phyloP scores from a whole-genome alignment of 306 rosid species.

The Datisca glomerata region DNA sequence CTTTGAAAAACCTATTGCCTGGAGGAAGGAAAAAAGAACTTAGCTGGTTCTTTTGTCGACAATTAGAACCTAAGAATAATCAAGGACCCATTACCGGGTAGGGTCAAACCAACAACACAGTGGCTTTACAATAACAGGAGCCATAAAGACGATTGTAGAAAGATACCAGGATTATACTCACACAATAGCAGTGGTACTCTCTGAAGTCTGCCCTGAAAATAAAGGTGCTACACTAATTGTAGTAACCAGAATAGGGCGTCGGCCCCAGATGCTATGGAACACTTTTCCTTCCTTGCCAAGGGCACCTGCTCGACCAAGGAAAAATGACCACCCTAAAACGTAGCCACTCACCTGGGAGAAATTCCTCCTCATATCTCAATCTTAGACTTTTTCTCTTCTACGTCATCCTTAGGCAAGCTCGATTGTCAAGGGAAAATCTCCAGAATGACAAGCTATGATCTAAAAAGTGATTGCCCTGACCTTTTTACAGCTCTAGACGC shows the following conservation, averaged over 20 bases:
- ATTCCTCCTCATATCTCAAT: background rate
- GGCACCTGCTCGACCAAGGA: background rate
- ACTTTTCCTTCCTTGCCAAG: background rate
- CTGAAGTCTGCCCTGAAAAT: no score
- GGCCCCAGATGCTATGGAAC: no score
- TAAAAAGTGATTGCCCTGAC: no score
- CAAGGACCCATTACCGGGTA: background rate
- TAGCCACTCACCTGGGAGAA: background rate
- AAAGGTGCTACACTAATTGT: conserved; percentile 5
- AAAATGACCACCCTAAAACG: conserved; percentile 4
- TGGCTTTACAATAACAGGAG: no score
- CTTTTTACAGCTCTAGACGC: background rate
- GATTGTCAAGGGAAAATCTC: conserved; percentile 2
- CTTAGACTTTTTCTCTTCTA: conserved; percentile 2
- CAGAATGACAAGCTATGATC: no score
- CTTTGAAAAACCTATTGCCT: conserved; percentile 6
- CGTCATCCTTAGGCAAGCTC: conserved; percentile 3
- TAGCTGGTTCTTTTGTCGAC: background rate
- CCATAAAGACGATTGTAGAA: no score
- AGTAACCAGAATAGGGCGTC: conserved; percentile 1
- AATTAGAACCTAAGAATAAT: background rate
- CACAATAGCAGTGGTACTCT: no score
- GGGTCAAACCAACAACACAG: no score
- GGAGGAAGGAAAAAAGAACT: no score
- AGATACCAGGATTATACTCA: no score